Evolutionary conservation across 306 rosid species (phyloP).

Genomic region (Cicer chorassanicum): DNA sequence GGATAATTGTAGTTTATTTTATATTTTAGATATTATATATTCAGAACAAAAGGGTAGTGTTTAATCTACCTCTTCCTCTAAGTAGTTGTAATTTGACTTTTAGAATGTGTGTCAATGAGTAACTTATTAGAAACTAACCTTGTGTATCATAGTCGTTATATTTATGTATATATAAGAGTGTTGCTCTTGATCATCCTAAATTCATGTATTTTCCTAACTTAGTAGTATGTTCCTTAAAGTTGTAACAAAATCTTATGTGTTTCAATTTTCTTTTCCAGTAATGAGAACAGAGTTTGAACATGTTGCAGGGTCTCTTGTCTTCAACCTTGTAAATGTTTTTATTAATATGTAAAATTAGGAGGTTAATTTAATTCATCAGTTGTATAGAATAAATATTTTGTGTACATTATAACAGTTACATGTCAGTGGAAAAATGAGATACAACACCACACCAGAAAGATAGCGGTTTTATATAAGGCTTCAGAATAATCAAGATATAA

Average conservation of each 20-base stretch:
- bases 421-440: not conserved
- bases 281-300: not conserved
- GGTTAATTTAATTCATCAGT: not conserved
- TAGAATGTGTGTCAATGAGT: slow-evolving; percentile 21
- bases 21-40: slow-evolving; percentile 11
- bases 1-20: slow-evolving; percentile 28
- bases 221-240: slow-evolving; percentile 25
- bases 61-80: slow-evolving; percentile 31
- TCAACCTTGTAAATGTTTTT: slow-evolving; percentile 12
- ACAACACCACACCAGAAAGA: not conserved
- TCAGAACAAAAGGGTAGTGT: slow-evolving; percentile 30
- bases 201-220: not conserved
- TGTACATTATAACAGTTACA: not conserved
- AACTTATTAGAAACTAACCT: slow-evolving; percentile 45
- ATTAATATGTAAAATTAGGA: slow-evolving; percentile 14
- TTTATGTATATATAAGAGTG: slow-evolving; percentile 38
- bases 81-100: slow-evolving; percentile 29
- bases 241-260: slow-evolving; percentile 21
- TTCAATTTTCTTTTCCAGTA: slow-evolving; percentile 30
- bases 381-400: not conserved
- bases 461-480: not conserved
- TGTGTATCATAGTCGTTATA: slow-evolving; percentile 23
- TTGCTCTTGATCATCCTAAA: slow-evolving; percentile 33
- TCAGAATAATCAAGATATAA: not conserved
- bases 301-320: slow-evolving; percentile 24